Evolutionary conservation across 1,284 basidiomycete species (phyloP).

Genomic region (Afroboletus lepidellus): DNA sequence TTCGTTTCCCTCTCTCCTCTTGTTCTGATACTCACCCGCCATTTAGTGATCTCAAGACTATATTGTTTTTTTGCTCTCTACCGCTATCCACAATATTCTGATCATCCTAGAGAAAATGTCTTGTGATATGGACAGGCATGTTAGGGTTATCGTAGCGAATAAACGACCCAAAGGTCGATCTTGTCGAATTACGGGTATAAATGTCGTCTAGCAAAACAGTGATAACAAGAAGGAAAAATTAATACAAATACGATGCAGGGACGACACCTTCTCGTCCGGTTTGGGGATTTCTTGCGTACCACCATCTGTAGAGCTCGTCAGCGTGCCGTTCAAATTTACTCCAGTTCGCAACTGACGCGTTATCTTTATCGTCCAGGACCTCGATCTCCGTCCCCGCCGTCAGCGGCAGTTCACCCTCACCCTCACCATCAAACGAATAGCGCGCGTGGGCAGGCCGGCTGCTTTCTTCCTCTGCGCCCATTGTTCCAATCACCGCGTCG

Average conservation of each 20-base stretch:
- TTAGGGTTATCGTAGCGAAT: slow-evolving; percentile 24
- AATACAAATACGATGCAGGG: slow-evolving; percentile 82
- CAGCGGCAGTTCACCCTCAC: slow-evolving; percentile 73
- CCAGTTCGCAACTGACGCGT: slow-evolving; percentile 57
- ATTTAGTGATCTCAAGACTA: slow-evolving; percentile 21
- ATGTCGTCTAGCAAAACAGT: slow-evolving; percentile 29
- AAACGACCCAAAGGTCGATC: slow-evolving; percentile 37
- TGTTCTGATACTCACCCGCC: slow-evolving; percentile 4
- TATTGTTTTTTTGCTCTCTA: slow-evolving; percentile 22
- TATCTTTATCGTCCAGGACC: slow-evolving; percentile 75
- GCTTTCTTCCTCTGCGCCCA: slow-evolving; percentile 59
- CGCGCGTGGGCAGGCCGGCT: slow-evolving; percentile 74
- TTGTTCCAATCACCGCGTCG: slow-evolving; percentile 61
- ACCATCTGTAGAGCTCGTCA: slow-evolving; percentile 62
- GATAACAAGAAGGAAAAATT: slow-evolving; percentile 23
- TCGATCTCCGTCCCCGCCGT: slow-evolving; percentile 71
- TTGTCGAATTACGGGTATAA: slow-evolving; percentile 36
- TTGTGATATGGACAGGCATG: slow-evolving; percentile 16
- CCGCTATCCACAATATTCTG: slow-evolving; percentile 1
- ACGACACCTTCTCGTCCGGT: slow-evolving; percentile 85
- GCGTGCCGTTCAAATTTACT: background rate
- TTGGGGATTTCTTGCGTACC: slow-evolving; percentile 81
- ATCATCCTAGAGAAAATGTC: slow-evolving; percentile 13
- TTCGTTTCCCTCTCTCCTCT: slow-evolving; percentile 29
- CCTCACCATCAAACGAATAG: slow-evolving; percentile 75